A percentile compares a stretch with the other conserved stretches of the same genome.
Evolutionary conservation across 768 basidiomycete species (phyloP).

Genomic region (Xerocomellus intermedius): DNA sequence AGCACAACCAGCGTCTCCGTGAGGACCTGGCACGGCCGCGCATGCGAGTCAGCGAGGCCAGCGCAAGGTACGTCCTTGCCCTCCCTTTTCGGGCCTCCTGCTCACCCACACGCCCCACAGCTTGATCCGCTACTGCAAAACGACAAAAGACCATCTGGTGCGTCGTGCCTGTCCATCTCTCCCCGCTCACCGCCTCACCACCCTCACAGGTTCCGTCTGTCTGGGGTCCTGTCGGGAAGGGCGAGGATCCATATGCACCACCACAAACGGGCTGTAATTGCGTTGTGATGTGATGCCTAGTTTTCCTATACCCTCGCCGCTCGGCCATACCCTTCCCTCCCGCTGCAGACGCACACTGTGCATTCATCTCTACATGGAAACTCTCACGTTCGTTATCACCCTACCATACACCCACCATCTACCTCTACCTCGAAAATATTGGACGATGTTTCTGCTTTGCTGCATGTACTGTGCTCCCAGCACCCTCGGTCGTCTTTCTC

Average conservation of each 20-base stretch:
- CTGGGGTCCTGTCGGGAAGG: constrained; percentile 89
- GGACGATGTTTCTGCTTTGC: constrained; percentile 28
- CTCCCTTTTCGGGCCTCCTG: background rate
- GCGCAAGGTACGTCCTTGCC: constrained; percentile 55
- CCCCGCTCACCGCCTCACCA: background rate
- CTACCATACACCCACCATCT: constrained; percentile 27
- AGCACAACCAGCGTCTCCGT: constrained; percentile 88
- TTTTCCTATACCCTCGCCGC: constrained; percentile 32
- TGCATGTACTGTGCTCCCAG: constrained; percentile 24
- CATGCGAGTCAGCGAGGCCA: constrained; percentile 89
- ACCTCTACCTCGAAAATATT: constrained; percentile 23
- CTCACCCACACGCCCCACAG: constrained; percentile 39
- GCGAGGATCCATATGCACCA: constrained; percentile 91
- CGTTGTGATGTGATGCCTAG: constrained; percentile 59
- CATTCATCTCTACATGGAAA: constrained; percentile 18
- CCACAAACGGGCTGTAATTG: constrained; percentile 73
- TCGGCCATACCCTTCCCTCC: constrained; percentile 32
- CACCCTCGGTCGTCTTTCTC: constrained; percentile 9
- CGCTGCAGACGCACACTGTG: constrained; percentile 12
- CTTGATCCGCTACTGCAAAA: constrained; percentile 91
- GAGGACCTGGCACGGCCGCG: constrained; percentile 91
- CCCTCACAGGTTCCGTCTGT: constrained; percentile 76
- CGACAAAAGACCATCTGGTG: constrained; percentile 87
- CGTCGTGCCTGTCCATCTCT: constrained; percentile 28
- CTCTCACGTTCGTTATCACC: constrained; percentile 27